Base-by-base conservation (phyloP, 2,329 filamentous ascomycete genomes). In the Neodidymelliopsis sp. region DNA sequence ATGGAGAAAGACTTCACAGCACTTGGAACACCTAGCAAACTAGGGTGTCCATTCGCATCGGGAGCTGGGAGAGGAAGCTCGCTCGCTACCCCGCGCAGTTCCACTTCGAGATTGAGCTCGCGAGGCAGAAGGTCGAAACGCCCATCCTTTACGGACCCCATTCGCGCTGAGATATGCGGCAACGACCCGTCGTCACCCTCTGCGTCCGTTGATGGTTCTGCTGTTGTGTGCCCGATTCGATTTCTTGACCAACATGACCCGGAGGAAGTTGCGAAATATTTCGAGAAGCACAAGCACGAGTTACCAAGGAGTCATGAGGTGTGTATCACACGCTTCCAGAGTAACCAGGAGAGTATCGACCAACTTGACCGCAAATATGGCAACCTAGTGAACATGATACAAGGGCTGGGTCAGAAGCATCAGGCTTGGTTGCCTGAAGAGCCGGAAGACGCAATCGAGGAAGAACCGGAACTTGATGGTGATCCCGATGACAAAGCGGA, bases 351-450 rank as follows among this genome's bases (percentile, higher is more conserved):
- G 56, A 89, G 92, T 65, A 89, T 96, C 66, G 85, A 86, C 58
- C 90, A 95, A 73, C 80, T 97, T 45, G 93, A 97, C 71, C 90
- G 90, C 55, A 97, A 97, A 72, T 97, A 97, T 70, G 91, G 91
- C 57, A 93, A 88, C 69, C 78, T 97, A 31, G 91, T 90, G 60
- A 95, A 85, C 74, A 97, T 97, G 93, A 95, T 97, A 53, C 88
- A 94, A 70, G 91, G 91, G 7, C 79, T 97, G 28, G 90, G 91
- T 37, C 84, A 87, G 57, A 90, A 95, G 62, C 93, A 97, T 69
- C 89, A 94, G 68, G 87, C 90, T 5, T 91, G 94, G 84, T 78
- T 97, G 20, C 89, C 89, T 1, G 79, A 82, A 28, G 76, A 78
- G 43, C 73, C 75, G 6, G 74, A 73, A 11, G 74, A 75, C 11